phyloP scores from a whole-genome alignment of 2,329 filamentous ascomycete genomes.

The Pseudophaeomoniella oleicola region DNA sequence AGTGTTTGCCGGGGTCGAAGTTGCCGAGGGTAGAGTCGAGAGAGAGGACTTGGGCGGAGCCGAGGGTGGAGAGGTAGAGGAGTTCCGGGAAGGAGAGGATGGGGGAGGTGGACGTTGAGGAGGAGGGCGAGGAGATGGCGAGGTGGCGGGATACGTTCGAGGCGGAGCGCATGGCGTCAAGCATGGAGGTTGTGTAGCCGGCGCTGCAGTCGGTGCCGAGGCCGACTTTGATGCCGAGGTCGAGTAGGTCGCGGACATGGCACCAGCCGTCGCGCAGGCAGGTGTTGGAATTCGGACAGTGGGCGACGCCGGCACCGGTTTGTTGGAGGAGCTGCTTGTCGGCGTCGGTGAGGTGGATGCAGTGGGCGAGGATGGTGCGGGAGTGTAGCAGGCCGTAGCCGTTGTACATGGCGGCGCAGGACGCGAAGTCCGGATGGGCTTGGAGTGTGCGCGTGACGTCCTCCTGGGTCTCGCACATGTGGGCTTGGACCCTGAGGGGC shows the following conservation, averaged over 20 bases:
- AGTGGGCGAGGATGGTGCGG: conserved; percentile 51
- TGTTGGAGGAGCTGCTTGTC: conserved; percentile 35
- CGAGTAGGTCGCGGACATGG: conserved; percentile 45
- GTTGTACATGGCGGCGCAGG: conserved; percentile 46
- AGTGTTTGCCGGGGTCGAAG: neutral
- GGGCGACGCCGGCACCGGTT: conserved; percentile 44
- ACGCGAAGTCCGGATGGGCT: conserved; percentile 41
- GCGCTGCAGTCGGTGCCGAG: conserved; percentile 52
- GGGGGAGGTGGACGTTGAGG: neutral
- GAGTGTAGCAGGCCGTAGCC: conserved; percentile 38
- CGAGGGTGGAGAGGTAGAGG: neutral
- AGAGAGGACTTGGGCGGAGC: neutral
- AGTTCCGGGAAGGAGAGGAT: neutral
- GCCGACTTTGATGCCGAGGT: conserved; percentile 47
- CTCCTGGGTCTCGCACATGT: conserved; percentile 51
- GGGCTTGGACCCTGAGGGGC: conserved; percentile 43
- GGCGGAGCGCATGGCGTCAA: conserved; percentile 35
- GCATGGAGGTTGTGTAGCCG: conserved; percentile 45
- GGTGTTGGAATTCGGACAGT: conserved; percentile 52
- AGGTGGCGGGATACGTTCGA: neutral
- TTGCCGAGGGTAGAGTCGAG: neutral
- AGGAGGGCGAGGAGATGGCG: neutral
- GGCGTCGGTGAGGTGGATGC: conserved; percentile 44
- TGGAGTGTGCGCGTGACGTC: conserved; percentile 41
- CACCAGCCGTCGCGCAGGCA: conserved; percentile 43